Evolutionary conservation across 139 green algal genomes (phyloP).

Genomic region (Haematococcus lacustris): DNA sequence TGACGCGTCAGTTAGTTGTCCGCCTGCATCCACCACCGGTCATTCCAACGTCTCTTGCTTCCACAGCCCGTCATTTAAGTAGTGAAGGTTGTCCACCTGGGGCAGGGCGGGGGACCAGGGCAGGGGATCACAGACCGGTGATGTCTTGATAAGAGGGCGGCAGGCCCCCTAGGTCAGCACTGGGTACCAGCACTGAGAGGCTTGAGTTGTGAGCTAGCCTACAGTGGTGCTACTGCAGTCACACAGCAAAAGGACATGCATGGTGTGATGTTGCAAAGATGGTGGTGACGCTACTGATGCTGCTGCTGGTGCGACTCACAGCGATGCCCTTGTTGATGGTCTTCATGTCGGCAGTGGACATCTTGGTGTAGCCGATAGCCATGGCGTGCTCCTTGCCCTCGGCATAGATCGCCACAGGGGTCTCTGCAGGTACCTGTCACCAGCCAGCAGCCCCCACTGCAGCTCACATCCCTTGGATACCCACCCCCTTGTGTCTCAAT

Average conservation of each 20-base stretch:
- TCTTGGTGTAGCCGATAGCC: slow-evolving; percentile 85
- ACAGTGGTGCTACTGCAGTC: background rate
- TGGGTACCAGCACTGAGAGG: background rate
- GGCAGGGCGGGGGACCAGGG: background rate
- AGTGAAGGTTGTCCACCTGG: slow-evolving; percentile 89
- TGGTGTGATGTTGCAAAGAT: no score
- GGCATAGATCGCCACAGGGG: slow-evolving; percentile 79
- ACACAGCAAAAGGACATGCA: background rate
- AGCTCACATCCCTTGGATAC: no score
- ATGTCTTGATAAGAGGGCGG: background rate
- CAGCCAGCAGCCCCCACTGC: no score
- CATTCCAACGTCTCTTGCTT: slow-evolving; percentile 38
- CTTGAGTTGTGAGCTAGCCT: background rate
- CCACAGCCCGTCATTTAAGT: slow-evolving; percentile 94
- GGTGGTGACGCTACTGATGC: background rate
- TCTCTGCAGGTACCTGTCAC: slow-evolving; percentile 58
- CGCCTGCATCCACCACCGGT: no score
- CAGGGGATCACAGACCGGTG: background rate
- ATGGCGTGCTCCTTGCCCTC: slow-evolving; percentile 88
- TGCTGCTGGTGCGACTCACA: slow-evolving; percentile 9
- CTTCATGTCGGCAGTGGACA: slow-evolving; percentile 79
- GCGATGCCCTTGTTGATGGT: slow-evolving; percentile 79
- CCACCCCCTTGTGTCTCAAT: background rate
- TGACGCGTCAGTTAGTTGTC: no score
- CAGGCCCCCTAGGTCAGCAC: background rate